Base-by-base conservation (phyloP, 176 grass and related monocot genomes). In the Aegilops sharonensis region DNA sequence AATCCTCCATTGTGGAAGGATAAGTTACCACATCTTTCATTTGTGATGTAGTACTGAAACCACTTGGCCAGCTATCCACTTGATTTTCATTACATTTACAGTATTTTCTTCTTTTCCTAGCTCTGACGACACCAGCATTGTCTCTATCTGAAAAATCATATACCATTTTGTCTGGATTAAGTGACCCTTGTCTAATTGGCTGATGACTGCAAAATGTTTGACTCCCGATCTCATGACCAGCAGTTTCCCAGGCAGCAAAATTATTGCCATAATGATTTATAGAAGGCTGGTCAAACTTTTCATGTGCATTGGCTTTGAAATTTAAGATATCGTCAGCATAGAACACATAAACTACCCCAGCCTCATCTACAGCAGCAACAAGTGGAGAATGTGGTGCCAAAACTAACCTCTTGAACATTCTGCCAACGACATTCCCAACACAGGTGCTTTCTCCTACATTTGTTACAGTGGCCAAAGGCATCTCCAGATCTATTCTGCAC, bases 321-420 rank as follows among this genome's bases (percentile, higher is more conserved):
- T 91, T 87, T 90, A 95, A 72, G 32, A 92, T 91, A 83, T 94
- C 92, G 88, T 88, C 85, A 74, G 91, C 87, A 79, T 89, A 84
- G 82, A 93, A 84, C 83, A 95, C 60, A 88, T 94, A 95, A 57
- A 89, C 72, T 68, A 98, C 64, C 86, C 90, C 96, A 92, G 82
- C 15, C 79, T 92, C 90, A 83, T 98, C 94, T 67, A 94, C 78
- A 17, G 85, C 88, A 82, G 84, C 96, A 84, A 98, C 34, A 84
- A 92, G 78, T 78, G 77, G 60, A 86, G 91, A 94, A 70, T 88
- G 72, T 35, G 90, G 87, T 89, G 90, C 75, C 89, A 95, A 90
- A 77, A 94, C 76, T 85, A 98, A 88, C 78, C 61, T 86, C 87
- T 89, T 95, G 65, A 98, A 98, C 61, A 18, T 91, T 87, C 48